Evolutionary conservation across 2,329 filamentous ascomycete genomes (phyloP).

Genomic region (Trichoderma breve): DNA sequence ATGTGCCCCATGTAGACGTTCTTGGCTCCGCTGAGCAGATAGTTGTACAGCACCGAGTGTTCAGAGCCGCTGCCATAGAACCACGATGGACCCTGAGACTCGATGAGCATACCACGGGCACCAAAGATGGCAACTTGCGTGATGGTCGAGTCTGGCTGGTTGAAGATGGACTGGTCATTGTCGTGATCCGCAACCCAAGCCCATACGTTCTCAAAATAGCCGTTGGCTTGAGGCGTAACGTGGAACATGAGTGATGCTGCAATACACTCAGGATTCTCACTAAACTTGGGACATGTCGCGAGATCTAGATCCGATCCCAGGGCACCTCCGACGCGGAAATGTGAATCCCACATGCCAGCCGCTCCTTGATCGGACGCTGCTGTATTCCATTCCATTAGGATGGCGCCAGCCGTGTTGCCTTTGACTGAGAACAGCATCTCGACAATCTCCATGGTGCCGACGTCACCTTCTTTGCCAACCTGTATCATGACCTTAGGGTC

Average conservation of each 20-base stretch:
- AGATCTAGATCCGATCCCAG: conserved; percentile 53
- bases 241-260: conserved; percentile 55
- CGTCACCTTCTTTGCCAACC: not conserved
- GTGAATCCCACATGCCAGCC: conserved; percentile 49
- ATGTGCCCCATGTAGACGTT: not conserved
- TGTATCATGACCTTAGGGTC: not conserved
- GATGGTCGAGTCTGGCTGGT: not conserved
- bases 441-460: conserved; percentile 58
- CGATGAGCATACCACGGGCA: not conserved
- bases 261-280: conserved; percentile 52
- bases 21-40: not conserved
- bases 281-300: conserved; percentile 29
- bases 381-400: conserved; percentile 66
- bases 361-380: conserved; percentile 30
- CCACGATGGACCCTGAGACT: not conserved
- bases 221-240: conserved; percentile 41
- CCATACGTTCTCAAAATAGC: conserved; percentile 56
- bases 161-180: conserved; percentile 38
- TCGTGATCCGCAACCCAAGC: conserved; percentile 69
- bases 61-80: not conserved
- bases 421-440: conserved; percentile 66
- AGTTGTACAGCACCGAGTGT: not conserved
- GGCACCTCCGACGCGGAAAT: conserved; percentile 70
- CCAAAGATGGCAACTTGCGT: not conserved
- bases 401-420: conserved; percentile 63